These are phyloP conservation scores for Gilbertella persicaria DNA, from an alignment of 371 early-diverging fungal species.

Conservation along the genomic window DNA sequence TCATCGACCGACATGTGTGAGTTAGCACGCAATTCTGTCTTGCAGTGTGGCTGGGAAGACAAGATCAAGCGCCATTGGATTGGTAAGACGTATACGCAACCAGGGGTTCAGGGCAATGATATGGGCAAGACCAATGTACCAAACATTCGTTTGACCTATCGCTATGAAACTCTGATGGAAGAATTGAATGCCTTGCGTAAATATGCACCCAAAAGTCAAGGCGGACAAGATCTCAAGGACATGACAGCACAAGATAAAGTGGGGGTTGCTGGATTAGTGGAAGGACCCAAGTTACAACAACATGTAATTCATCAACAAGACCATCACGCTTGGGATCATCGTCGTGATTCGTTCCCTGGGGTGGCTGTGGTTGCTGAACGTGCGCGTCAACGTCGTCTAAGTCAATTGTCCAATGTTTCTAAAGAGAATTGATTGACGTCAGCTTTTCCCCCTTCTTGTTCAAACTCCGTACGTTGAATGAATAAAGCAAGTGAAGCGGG, in stretches of 20 bases:
- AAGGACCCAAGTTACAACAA: slow-evolving; percentile 28
- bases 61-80: slow-evolving; percentile 94
- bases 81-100: slow-evolving; percentile 76
- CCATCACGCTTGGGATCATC: background rate
- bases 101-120: slow-evolving; percentile 85
- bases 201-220: slow-evolving; percentile 27
- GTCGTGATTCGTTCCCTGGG: slow-evolving; percentile 9
- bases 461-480: too few relatives aligned
- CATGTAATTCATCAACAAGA: slow-evolving; percentile 11
- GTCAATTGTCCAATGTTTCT: too few relatives aligned
- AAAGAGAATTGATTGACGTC: background rate
- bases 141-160: slow-evolving; percentile 84
- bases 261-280: slow-evolving; percentile 24
- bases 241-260: slow-evolving; percentile 28
- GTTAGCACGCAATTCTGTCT: slow-evolving; percentile 92
- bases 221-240: background rate
- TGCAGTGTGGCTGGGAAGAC: slow-evolving; percentile 94
- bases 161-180: slow-evolving; percentile 85
- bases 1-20: slow-evolving; percentile 97
- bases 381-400: slow-evolving; percentile 8
- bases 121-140: slow-evolving; percentile 97
- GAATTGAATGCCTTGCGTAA: slow-evolving; percentile 67
- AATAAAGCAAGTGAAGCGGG: too few relatives aligned
- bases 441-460: too few relatives aligned
- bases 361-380: slow-evolving; percentile 14